These are phyloP conservation scores for Aspergillus fijiensis DNA, from an alignment of 2,329 filamentous ascomycete species.

Conservation along the genomic window DNA sequence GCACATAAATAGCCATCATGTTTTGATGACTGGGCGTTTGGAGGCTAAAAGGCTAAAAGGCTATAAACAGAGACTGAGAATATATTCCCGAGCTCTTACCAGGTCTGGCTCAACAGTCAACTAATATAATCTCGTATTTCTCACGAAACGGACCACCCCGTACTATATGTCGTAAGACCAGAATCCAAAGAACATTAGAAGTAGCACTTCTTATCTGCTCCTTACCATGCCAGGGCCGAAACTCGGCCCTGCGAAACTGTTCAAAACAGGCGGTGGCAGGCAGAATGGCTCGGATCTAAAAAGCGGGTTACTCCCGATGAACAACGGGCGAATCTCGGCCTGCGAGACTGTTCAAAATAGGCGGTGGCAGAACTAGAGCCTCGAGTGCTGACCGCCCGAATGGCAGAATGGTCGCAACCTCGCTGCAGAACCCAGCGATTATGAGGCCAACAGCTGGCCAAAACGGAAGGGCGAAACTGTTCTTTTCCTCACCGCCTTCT, in stretches of 20 bases:
- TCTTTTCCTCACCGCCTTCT: not conserved
- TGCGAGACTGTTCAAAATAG: not conserved
- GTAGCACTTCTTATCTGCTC: no score
- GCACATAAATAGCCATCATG: not conserved
- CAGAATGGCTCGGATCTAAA: no score
- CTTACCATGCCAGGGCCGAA: not conserved
- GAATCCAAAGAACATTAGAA: no score
- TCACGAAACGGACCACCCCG: no score
- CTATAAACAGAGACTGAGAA: not conserved
- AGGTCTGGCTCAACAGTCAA: not conserved
- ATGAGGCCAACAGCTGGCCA: not conserved
- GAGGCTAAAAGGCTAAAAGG: slow-evolving; percentile 3
- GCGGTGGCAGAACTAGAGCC: not conserved
- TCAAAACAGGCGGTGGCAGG: not conserved
- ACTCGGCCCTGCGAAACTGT: not conserved
- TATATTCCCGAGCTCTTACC: not conserved
- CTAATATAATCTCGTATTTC: not conserved
- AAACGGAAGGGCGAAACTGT: not conserved
- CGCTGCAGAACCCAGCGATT: no score
- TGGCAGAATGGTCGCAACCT: no score
- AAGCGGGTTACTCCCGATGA: no score
- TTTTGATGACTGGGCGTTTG: not conserved
- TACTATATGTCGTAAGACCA: no score
- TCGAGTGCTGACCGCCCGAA: no score
- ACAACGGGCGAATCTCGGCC: not conserved